phyloP scores from a whole-genome alignment of 768 basidiomycete genomes.

The Boletus edulis region DNA sequence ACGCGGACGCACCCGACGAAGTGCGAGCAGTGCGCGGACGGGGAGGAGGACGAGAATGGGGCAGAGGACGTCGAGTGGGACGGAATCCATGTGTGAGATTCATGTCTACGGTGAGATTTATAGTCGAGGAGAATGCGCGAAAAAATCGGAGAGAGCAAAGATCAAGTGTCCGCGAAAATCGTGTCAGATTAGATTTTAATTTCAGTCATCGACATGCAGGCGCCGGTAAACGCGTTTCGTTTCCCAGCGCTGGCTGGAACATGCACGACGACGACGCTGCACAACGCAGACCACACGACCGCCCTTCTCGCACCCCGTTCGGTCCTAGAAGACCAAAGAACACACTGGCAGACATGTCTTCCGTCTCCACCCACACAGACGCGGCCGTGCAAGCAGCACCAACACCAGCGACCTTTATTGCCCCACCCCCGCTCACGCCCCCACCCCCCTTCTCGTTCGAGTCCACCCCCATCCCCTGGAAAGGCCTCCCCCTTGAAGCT shows the following conservation, averaged over 20 bases:
- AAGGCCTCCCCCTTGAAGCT: constrained; percentile 66
- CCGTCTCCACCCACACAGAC: constrained; percentile 1
- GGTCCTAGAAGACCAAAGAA: constrained; percentile 16
- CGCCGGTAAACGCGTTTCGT: no score
- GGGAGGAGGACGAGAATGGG: constrained; percentile 42
- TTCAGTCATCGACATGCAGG: no score
- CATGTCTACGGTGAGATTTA: not conserved
- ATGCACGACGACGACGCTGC: constrained; percentile 19
- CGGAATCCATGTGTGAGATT: not conserved
- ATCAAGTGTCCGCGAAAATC: constrained; percentile 18
- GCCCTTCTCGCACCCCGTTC: constrained; percentile 20
- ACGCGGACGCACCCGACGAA: constrained; percentile 44
- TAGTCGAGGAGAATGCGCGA: constrained; percentile 12
- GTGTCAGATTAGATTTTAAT: constrained; percentile 18
- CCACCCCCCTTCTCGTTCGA: constrained; percentile 60
- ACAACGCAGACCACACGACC: constrained; percentile 15
- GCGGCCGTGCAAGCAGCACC: constrained; percentile 13
- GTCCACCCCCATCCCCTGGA: constrained; percentile 55
- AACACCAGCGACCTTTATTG: constrained; percentile 3
- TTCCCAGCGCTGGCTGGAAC: not conserved
- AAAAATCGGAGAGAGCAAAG: constrained; percentile 6
- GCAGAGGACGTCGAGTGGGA: constrained; percentile 48
- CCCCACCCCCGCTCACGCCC: constrained; percentile 38
- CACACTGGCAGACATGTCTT: not conserved
- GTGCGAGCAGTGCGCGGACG: constrained; percentile 38